Conservation (phyloP, 768 basidiomycete species). For the Phaeolepiota aurea region DNA sequence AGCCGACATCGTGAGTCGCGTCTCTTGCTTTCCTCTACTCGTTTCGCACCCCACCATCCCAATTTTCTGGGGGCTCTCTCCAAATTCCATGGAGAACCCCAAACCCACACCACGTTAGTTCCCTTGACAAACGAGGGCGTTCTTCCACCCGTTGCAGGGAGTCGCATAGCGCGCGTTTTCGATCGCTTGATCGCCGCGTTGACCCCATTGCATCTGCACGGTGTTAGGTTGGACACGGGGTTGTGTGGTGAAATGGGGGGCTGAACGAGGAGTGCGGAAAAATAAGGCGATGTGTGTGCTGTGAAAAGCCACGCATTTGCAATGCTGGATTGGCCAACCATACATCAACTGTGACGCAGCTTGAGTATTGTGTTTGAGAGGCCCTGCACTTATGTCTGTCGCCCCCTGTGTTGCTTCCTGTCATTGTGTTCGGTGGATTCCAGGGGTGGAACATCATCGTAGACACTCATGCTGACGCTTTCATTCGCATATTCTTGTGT, state of each 20-base stretch:
- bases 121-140: constrained; percentile 75
- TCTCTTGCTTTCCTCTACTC: constrained; percentile 71
- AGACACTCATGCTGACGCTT: constrained; percentile 59
- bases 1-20: constrained; percentile 90
- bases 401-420: constrained; percentile 50
- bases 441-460: constrained; percentile 16
- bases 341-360: constrained; percentile 67
- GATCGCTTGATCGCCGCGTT: constrained; percentile 91
- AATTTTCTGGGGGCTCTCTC: constrained; percentile 99
- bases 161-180: constrained; percentile 68
- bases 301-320: constrained; percentile 23
- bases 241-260: constrained; percentile 95
- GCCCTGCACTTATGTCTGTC: constrained; percentile 56
- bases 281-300: constrained; percentile 27
- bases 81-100: constrained; percentile 86
- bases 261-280: constrained; percentile 92
- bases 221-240: constrained; percentile 78
- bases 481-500: constrained; percentile 44
- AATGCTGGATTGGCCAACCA: constrained; percentile 42
- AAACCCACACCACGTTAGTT: constrained; percentile 78
- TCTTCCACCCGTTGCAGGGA: constrained; percentile 72
- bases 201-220: constrained; percentile 56
- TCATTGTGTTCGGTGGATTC: constrained; percentile 14
- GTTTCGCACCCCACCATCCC: constrained; percentile 93
- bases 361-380: constrained; percentile 39